Base-by-base conservation (phyloP, 208 protist genomes). In the Vickermania ingenoplastis region DNA sequence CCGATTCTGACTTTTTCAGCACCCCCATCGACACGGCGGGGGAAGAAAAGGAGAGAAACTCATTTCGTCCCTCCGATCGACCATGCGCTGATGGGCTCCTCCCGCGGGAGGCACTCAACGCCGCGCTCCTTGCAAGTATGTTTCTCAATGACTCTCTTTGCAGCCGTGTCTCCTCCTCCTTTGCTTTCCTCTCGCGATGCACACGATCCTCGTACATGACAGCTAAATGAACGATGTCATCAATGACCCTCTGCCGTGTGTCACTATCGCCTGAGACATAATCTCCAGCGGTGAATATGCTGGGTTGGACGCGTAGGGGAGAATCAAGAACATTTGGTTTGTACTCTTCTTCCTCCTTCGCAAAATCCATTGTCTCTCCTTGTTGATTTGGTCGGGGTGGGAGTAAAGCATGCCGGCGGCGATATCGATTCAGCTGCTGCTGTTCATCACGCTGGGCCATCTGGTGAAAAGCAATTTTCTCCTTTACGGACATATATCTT, bases 281-380 rank as follows among this genome's bases (percentile, higher is more conserved):
- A n/a, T 45, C 36, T 45, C 17, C 11, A 45, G 7, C 7, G 17
- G 17, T 45, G 17, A 17, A 45, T n/a, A n/a, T n/a, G 17, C 36
- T 45, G 3, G 69, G 63, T 52, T 71, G 63, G 17, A 75, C 69
- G 26, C 60, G 21, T 17, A 79, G 71, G 1, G 69, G 68, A 13
- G 67, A 55, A 4, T 51, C 48, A 7, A 69, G 49, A 23, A 61
- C 22, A 0, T 61, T 63, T 7, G 65, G 52, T n/a, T 65, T 54
- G 59, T 72, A 65, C 14, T 59, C 61, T 21, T 60, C 66, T 4
- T 65, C 57, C 0, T 69, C 60, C 0, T 68, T 63, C 31, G 24
- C 5, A 21, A 54, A 54, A 7, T 54, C 50, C 36, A 45, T 45
- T 17, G 17, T 45, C 50, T 54, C 50, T 7, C 50, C 21, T 27